Base-by-base conservation (phyloP, 306 rosid genomes). In the Fragaria ananassa region DNA sequence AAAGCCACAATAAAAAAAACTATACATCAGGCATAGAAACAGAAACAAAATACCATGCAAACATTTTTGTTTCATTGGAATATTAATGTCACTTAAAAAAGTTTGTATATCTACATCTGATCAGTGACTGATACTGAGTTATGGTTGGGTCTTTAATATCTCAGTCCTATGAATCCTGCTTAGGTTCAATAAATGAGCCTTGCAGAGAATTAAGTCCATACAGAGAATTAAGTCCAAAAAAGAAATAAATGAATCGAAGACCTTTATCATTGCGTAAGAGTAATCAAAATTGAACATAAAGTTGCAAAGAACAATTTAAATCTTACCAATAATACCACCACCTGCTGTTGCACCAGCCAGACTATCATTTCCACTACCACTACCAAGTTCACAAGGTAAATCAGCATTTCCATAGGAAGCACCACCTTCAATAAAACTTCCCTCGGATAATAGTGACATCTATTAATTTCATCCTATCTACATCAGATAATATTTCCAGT, bases 381-480 rank as follows among this genome's bases (percentile, higher is more conserved):
- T 95, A 60, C 99, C 99, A 77, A 95, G 99, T 83, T 95, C 93
- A 83, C 99, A 95, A 4, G 99, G 99, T 74, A 95, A 81, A 81
- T 89, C 92, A 71, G 82, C 91, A 88, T 95, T 85, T 74, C 99
- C 99, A 76, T 95, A 89, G 21, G 88, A 67, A 65, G 53, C 73
- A 80, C 99, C 99, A 13, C 99, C 99, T 19, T 92, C 96, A 81
- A 92, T 87, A 74, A 84, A 95, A 75, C 72, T 89, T 19, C 96
- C 97, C 49, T 85, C 66, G 21, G 10, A 13, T 13, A 44, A 27
- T 19, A 29, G 11, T 18, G 74, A 70, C 45, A 50, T 29, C 29
- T 31, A 5, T 0, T 46, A 1, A 0, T 41, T 27, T 60, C 11
- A 1, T 3, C 53, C 3, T 29, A 50, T 49, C 9, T 8, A 11